Evolutionary conservation across 805 yeast genomes (phyloP), one percentile per base, ranked within the genome.

Genomic region (Pichia sporocuriosa): DNA sequence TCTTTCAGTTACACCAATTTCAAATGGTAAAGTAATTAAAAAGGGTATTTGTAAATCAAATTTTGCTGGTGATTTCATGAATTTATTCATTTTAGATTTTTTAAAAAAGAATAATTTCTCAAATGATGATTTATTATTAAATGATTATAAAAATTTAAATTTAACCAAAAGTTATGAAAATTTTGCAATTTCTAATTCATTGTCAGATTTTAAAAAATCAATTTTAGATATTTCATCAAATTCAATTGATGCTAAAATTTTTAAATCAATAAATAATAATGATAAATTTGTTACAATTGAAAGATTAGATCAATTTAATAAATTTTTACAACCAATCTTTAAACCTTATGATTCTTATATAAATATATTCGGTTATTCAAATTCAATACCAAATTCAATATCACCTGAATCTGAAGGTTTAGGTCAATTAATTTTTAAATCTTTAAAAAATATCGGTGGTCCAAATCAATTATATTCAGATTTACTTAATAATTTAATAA

Each of bases 31-130:
- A 13, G 73, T 86, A 39, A 72, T 82, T 40, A 64, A 70, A 48
- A 82, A 81, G 56, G 83, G 85, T 35, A 70, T 77, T 5, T 66
- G 73, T 46, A 82, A 77, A 58, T 74, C 85, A 13, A 78, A 76
- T 52, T 84, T 73, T 57, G 96, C 89, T 4, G 97, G 97, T 9
- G 90, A 88, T 58, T 89, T 82, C 58, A 59, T 84, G 42, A 84
- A 81, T 58, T 68, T 76, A 39, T 85, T 84, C 61, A 66, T 79
- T 2, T 60, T 73, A 49, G 67, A 74, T 38, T 74, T 64, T 52
- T 69, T 70, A 47, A 61, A 66, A 43, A 31, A 46, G 16, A 32
- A 37, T 22, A 32, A 28, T 7, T 30, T 44, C 4, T 11, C 39
- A 4, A 43, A 47, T 6, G 9, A 23, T 6, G 50, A 47, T 32